Evolutionary conservation across 2,329 filamentous ascomycete species (phyloP), one percentile per base, ranked within the genome.

Genomic region (Daldinia eschscholtzii): DNA sequence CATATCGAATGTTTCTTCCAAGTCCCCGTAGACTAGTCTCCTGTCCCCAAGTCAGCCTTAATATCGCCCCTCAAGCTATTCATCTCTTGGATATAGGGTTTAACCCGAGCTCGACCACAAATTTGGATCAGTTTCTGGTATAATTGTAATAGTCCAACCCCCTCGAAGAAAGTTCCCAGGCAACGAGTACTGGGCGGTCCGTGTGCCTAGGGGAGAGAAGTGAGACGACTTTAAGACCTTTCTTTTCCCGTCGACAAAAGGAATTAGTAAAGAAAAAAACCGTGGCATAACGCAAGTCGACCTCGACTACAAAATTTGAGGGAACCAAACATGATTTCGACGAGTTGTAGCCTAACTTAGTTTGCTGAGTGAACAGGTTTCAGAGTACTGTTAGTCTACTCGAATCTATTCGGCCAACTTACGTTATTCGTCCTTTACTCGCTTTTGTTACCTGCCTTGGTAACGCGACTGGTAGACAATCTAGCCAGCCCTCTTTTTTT

Each of bases 291-390:
- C 7, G 7, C 35, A 37, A 12, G 70, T 70, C 55, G 61, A 70
- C 64, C 71, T 72, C 48, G 52, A 44, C 52, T 55, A 41, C 67
- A 69, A 71, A 70, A 70, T 64, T 73, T 68, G 61, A 48, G 42
- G 53, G 56, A 65, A 57, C 66, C 57, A 63, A 53, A 33, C 18
- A 46, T 61, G 20, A 28, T 18, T 44, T 58, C n/a, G 58, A 62
- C 52, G 71, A 64, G 75, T 75, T 75, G 74, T 77, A 78, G 76
- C 77, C 72, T 76, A 77, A 77, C 67, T 75, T 74, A 76, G 73
- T 72, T 73, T 74, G 71, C 71, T 71, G 68, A 72, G 72, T 65
- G 77, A 35, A 53, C 18, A 53, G 15, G 9, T 35, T 13, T 55
- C 2, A 7, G 5, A n/a, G 9, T 33, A 28, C 9, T 28, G 26